These are phyloP conservation scores for Dissophora globulifera DNA, from an alignment of 192 early-diverging fungal species.

Conservation along the genomic window DNA sequence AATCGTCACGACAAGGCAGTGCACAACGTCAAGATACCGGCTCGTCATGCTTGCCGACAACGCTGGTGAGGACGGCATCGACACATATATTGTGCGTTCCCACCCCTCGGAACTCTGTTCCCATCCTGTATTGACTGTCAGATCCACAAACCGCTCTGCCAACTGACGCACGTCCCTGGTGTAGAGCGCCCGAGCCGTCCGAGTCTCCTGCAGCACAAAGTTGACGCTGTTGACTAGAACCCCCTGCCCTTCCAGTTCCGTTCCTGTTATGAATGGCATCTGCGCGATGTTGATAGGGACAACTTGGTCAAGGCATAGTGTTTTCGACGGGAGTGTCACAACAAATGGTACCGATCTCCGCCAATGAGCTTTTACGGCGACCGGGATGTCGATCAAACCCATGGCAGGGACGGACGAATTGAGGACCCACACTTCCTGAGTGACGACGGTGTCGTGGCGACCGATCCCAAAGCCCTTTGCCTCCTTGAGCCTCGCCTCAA, in stretches of 20 bases:
- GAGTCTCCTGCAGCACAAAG: constrained; percentile 6
- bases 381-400: background rate
- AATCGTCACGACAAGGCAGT: constrained; percentile 1
- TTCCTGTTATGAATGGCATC: background rate
- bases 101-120: background rate
- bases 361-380: background rate
- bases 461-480: constrained; percentile 3
- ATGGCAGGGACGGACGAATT: constrained; percentile 8
- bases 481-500: constrained; percentile 15
- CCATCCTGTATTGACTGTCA: constrained; percentile 16
- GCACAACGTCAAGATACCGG: constrained; percentile 7
- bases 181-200: background rate
- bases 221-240: background rate
- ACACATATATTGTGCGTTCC: constrained; percentile 13
- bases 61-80: constrained; percentile 9
- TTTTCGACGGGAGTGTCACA: constrained; percentile 7
- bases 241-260: background rate
- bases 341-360: background rate
- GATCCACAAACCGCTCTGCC: background rate
- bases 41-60: constrained; percentile 6
- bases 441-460: background rate
- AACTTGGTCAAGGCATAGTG: background rate
- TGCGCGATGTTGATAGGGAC: background rate
- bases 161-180: background rate
- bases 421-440: constrained; percentile 15